Percentiles rank a stretch among this genome's conserved stretches.
phyloP scores from a whole-genome alignment of 2,329 filamentous ascomycete genomes.

The Colletotrichum cereale region DNA sequence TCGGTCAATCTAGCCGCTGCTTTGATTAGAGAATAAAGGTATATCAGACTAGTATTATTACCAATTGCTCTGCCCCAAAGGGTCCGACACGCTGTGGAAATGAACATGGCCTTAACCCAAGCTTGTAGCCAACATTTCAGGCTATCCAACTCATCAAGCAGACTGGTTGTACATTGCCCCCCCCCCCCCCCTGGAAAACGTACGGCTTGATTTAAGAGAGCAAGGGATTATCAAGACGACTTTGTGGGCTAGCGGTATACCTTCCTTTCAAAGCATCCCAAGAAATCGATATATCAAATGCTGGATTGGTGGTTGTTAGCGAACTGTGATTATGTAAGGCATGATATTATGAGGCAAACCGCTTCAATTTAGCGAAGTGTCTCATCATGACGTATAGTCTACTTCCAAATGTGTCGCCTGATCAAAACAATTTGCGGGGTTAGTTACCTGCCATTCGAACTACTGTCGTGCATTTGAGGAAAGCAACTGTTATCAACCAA shows the following conservation, averaged over 20 bases:
- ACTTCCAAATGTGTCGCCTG: neutral
- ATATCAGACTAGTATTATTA: too few species aligned
- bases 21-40: too few species aligned
- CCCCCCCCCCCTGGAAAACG: neutral
- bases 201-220: too few species aligned
- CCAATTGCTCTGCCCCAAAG: neutral
- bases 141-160: neutral
- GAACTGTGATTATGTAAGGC: neutral
- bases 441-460: neutral
- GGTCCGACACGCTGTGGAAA: neutral
- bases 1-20: neutral
- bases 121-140: neutral
- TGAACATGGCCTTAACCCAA: neutral
- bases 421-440: constrained; percentile 7
- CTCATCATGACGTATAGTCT: constrained; percentile 11
- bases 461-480: neutral
- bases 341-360: neutral
- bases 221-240: rapidly evolving
- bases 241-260: neutral
- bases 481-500: too few species aligned
- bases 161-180: neutral
- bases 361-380: neutral
- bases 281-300: neutral
- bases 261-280: neutral
- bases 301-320: neutral